Base-by-base conservation (phyloP, 2,329 filamentous ascomycete genomes). In the Alternaria atra region DNA sequence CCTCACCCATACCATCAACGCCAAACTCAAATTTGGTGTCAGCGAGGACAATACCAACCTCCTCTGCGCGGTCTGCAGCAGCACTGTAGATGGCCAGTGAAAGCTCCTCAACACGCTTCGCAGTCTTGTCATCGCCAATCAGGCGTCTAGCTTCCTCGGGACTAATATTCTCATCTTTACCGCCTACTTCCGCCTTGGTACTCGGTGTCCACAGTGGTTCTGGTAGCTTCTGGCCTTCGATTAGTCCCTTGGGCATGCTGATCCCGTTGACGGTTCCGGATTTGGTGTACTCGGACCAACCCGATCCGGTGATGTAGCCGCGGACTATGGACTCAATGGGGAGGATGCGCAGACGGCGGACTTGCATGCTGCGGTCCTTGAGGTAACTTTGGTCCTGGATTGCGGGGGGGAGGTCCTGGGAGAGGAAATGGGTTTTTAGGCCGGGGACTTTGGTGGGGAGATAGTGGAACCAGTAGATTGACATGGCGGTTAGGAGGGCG, bases 301-400 rank as follows among this genome's bases (percentile, higher is more conserved):
- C 93, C 46, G 89, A 91, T 43, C 93, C 93, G 6, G 93, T 93
- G 75, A 97, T 89, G 82, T 97, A 97, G 68, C 93, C 93, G 59
- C 93, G 89, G n/a, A 96, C 91, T 64, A 94, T 94, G 43, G 89
- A 91, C 80, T 94, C 91, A 64, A 96, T 84, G 25, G 91, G 91
- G 60, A 96, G 87, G 65, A 95, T 87, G 70, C 89, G 86, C 59
- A 93, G 84, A 66, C 87, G 88, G 63, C 89, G 87, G 56, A 94
- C 91, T 67, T 88, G 86, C 93, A 97, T 96, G 75, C 86, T 89
- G 61, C 93, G 89, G 69, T 86, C 83, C 17, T 60, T 60, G 55
- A 86, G 84, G 0, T 23, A 34, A 6, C 35, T 17, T 40, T 59
- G 46, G 47, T 90, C 81, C 37, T 86, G 78, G 15, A 81, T 77